phyloP scores from a whole-genome alignment of 1,139 yeast species.

The Lodderomyces margitis region DNA sequence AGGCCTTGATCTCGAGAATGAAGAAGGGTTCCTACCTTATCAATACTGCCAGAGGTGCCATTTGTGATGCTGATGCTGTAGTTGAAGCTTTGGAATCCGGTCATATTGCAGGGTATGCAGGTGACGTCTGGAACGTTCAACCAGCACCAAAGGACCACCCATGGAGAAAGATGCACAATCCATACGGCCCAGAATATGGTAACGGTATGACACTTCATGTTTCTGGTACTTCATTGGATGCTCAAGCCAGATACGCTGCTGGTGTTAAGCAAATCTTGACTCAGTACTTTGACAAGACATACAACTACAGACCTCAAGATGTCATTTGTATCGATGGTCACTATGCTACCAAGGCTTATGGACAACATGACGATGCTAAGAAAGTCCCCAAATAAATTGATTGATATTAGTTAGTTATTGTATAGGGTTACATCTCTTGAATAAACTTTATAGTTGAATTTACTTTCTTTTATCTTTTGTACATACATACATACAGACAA shows the following conservation, averaged over 20 bases:
- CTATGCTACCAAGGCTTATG: slow-evolving; percentile 66
- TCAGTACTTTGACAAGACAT: slow-evolving; percentile 58
- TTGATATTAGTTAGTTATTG: background rate
- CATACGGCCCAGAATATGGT: slow-evolving; percentile 58
- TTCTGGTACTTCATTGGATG: slow-evolving; percentile 78
- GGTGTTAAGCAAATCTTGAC: slow-evolving; percentile 68
- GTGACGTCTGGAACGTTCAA: slow-evolving; percentile 82
- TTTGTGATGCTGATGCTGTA: slow-evolving; percentile 68
- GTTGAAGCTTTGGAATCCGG: slow-evolving; percentile 73
- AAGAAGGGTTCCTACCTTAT: slow-evolving; percentile 79
- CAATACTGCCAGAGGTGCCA: slow-evolving; percentile 85
- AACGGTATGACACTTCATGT: slow-evolving; percentile 87
- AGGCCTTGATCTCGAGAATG: slow-evolving; percentile 66
- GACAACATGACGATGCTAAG: slow-evolving; percentile 14
- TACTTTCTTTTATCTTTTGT: no score
- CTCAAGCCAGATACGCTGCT: slow-evolving; percentile 69
- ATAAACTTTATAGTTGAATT: no score
- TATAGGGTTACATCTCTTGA: background rate
- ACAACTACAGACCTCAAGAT: slow-evolving; percentile 72
- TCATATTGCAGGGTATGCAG: slow-evolving; percentile 72
- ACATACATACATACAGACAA: no score
- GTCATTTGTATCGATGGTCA: slow-evolving; percentile 69
- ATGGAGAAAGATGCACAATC: slow-evolving; percentile 69
- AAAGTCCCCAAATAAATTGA: no score
- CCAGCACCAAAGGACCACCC: slow-evolving; percentile 78